Evolutionary conservation across 2,329 filamentous ascomycete species (phyloP), one percentile per base, ranked within the genome.

Genomic region (Colletotrichum brevisporum): DNA sequence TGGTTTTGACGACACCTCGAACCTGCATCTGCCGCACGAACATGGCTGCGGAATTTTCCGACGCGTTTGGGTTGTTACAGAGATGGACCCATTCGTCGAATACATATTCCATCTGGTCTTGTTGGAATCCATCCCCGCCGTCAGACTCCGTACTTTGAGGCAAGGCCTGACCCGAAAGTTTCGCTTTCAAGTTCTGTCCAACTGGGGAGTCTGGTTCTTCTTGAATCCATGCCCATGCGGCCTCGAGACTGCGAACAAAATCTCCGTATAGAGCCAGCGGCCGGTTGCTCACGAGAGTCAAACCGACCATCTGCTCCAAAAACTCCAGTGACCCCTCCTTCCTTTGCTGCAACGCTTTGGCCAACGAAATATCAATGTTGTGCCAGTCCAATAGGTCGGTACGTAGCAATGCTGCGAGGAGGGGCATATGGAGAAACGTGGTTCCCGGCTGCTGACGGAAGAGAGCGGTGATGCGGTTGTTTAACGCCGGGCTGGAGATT

Each of bases 71-170:
- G 74, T 94, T 93, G 79, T 92, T 92, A 82, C 88, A 92, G 8
- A 98, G 87, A 69, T 92, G 90, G 31, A 95, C 89, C 96, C 96
- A 99, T 82, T 99, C 96, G 51, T 95, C 94, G 76, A 99, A 98
- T 21, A 98, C 88, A 77, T 99, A 98, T 74, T 97, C 94, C 81
- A 97, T 90, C 78, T 98, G 94, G 71, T 97, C 94, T 71, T 91
- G 89, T 73, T 91, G 91, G 4, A 63, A 16, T 9, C 43, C 36
- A 8, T 15, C 52, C 18, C 53, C 64, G 26, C 24, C 15, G 39
- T 62, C 64, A 16, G 36, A 51, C 10, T 48, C 56, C 26, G 31
- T 41, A 26, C 18, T 31, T 39, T 88, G 85, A 47, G 83, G 79
- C 57, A 89, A 86, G 65, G 91, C 88, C 79, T 3, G 84, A 81